These are phyloP conservation scores for Oidiodendron maius DNA, from an alignment of 495 filamentous ascomycete species.

Conservation along the genomic window DNA sequence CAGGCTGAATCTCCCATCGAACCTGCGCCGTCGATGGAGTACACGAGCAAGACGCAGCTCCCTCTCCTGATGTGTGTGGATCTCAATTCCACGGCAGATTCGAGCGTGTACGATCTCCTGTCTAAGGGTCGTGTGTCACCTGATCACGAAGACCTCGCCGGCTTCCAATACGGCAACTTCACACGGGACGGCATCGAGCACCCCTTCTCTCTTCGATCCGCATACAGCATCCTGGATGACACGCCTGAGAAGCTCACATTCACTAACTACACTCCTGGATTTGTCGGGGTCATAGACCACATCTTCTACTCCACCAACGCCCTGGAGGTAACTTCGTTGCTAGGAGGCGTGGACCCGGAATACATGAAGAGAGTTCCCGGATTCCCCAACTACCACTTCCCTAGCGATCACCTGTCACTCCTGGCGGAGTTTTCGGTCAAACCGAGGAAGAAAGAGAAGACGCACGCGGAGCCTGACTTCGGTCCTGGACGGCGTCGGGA, in stretches of 20 bases:
- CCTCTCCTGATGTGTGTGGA: constrained; percentile 90
- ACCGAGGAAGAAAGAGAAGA: constrained; percentile 58
- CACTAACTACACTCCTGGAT: constrained; percentile 92
- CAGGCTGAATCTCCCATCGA: constrained; percentile 44
- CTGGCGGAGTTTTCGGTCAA: constrained; percentile 91
- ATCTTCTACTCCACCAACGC: constrained; percentile 95
- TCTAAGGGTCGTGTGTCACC: constrained; percentile 64
- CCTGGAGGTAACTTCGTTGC: constrained; percentile 76
- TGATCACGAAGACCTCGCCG: constrained; percentile 69
- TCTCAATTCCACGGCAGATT: constrained; percentile 84
- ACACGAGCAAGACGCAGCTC: constrained; percentile 77
- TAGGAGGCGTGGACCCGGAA: constrained; percentile 85
- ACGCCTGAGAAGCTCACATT: constrained; percentile 77
- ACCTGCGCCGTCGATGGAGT: constrained; percentile 59
- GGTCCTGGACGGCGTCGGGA: constrained; percentile 12
- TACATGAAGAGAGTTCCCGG: constrained; percentile 88
- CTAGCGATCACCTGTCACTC: constrained; percentile 91
- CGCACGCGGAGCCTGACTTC: constrained; percentile 20
- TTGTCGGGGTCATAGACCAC: constrained; percentile 89
- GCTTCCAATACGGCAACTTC: constrained; percentile 75
- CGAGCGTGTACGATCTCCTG: constrained; percentile 83
- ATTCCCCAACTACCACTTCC: constrained; percentile 96
- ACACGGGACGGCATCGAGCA: constrained; percentile 87
- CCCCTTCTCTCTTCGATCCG: constrained; percentile 87
- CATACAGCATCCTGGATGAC: constrained; percentile 62